Conservation (phyloP, 805 yeast species). For the Priceomyces carsonii region DNA sequence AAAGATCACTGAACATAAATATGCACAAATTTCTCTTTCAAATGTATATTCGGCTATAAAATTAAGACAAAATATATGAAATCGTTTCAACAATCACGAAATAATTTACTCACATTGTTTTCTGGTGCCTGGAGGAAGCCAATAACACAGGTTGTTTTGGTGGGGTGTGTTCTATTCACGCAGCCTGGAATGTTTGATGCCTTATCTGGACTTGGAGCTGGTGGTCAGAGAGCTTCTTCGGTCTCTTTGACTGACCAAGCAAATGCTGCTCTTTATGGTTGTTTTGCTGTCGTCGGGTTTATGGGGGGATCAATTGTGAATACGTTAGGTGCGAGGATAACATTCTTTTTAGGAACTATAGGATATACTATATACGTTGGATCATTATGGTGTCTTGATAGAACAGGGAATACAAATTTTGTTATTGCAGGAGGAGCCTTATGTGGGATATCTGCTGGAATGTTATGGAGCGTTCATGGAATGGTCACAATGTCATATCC, state of each 20-base stretch:
- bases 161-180: background rate
- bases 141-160: background rate
- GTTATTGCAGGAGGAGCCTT: constrained; percentile 51
- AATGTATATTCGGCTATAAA: too few species aligned
- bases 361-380: constrained; percentile 17
- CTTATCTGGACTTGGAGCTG: constrained; percentile 3
- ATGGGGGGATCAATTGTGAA: constrained; percentile 13
- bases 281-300: constrained; percentile 11
- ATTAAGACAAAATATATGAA: too few species aligned
- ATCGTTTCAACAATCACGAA: too few species aligned
- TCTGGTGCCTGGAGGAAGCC: too few species aligned
- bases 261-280: constrained; percentile 33
- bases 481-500: constrained; percentile 50
- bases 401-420: constrained; percentile 16
- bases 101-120: too few species aligned
- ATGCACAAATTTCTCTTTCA: too few species aligned
- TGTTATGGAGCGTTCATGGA: constrained; percentile 53
- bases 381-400: constrained; percentile 14
- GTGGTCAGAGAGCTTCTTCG: constrained; percentile 41
- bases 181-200: constrained; percentile 1
- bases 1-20: too few species aligned
- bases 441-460: constrained; percentile 48
- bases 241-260: constrained; percentile 42
- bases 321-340: background rate
- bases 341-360: constrained; percentile 6